A percentile compares a stretch with the other conserved stretches of the same genome.
Evolutionary conservation across 108 stramenopile species (phyloP).

Genomic region (Fistulifera pelliculosa): DNA sequence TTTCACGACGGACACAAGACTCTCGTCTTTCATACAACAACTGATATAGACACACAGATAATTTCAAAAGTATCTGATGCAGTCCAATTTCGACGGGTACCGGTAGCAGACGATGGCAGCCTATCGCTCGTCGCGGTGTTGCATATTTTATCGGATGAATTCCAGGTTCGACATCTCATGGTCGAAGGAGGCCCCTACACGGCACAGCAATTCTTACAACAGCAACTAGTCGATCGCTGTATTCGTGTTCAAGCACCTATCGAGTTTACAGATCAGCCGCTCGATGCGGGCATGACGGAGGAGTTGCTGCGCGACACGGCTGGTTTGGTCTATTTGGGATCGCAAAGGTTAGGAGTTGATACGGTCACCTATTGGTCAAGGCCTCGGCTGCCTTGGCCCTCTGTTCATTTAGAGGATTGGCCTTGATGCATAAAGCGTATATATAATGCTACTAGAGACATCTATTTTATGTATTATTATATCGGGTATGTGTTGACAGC

Average conservation of each 20-base stretch:
- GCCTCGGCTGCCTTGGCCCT: conserved; percentile 50
- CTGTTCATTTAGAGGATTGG: conserved; percentile 33
- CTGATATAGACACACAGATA: neutral
- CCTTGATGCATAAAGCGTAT: conserved; percentile 31
- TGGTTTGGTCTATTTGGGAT: conserved; percentile 47
- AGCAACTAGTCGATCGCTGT: conserved; percentile 51
- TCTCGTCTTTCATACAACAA: conserved; percentile 34
- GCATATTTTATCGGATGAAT: conserved; percentile 21
- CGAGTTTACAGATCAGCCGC: conserved; percentile 15
- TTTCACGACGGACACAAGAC: conserved; percentile 50
- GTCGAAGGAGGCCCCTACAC: conserved; percentile 78
- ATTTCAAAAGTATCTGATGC: neutral
- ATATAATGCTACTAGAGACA: too few relatives aligned
- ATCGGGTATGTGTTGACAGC: too few relatives aligned
- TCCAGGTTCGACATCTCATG: conserved; percentile 58
- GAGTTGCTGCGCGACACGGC: conserved; percentile 26
- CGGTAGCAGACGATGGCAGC: too few relatives aligned
- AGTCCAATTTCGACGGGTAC: too few relatives aligned
- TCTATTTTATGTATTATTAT: too few relatives aligned
- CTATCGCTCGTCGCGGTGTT: neutral
- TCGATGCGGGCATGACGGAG: conserved; percentile 35
- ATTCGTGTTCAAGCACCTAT: conserved; percentile 66
- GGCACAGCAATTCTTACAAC: conserved; percentile 48
- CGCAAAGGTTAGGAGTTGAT: conserved; percentile 34
- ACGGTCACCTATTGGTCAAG: conserved; percentile 53